Evolutionary conservation across 192 early-diverging fungal genomes (phyloP).

Genomic region (Entophlyctis helioformis): DNA sequence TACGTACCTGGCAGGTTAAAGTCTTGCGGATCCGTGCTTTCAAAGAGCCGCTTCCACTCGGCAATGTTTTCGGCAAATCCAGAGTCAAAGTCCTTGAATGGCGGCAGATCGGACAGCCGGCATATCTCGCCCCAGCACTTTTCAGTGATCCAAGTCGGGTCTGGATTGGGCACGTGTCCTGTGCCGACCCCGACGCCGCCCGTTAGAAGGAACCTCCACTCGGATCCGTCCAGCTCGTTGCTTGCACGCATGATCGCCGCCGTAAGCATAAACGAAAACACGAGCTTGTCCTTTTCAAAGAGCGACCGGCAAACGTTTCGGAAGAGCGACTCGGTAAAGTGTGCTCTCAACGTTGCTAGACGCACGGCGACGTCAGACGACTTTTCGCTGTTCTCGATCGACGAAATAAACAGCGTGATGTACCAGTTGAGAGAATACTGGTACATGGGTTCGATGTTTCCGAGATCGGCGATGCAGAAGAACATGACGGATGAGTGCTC

Average conservation of each 20-base stretch:
- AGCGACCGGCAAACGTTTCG: slow-evolving; percentile 47
- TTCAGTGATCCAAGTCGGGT: slow-evolving; percentile 38
- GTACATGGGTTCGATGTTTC: slow-evolving; percentile 55
- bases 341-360: slow-evolving; percentile 27
- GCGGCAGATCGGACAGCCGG: slow-evolving; percentile 21
- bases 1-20: slow-evolving; percentile 27
- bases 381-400: slow-evolving; percentile 44
- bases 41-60: slow-evolving; percentile 38
- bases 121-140: slow-evolving; percentile 39
- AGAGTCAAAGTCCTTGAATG: slow-evolving; percentile 25
- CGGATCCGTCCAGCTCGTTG: slow-evolving; percentile 37
- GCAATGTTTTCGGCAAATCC: slow-evolving; percentile 18
- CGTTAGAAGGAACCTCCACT: slow-evolving; percentile 42
- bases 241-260: slow-evolving; percentile 30
- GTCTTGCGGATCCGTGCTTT: slow-evolving; percentile 33
- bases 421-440: slow-evolving; percentile 52
- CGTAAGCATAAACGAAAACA: slow-evolving; percentile 44
- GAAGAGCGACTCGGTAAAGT: slow-evolving; percentile 46
- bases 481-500: slow-evolving; percentile 38
- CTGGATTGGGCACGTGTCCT: slow-evolving; percentile 20
- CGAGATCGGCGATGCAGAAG: slow-evolving; percentile 51
- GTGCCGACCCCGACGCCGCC: slow-evolving; percentile 35
- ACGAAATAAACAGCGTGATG: slow-evolving; percentile 44
- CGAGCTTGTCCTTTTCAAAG: slow-evolving; percentile 56
- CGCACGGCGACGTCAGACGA: slow-evolving; percentile 34